Conservation (phyloP, 495 filamentous ascomycete species). For the Wilcoxina mikolae region DNA sequence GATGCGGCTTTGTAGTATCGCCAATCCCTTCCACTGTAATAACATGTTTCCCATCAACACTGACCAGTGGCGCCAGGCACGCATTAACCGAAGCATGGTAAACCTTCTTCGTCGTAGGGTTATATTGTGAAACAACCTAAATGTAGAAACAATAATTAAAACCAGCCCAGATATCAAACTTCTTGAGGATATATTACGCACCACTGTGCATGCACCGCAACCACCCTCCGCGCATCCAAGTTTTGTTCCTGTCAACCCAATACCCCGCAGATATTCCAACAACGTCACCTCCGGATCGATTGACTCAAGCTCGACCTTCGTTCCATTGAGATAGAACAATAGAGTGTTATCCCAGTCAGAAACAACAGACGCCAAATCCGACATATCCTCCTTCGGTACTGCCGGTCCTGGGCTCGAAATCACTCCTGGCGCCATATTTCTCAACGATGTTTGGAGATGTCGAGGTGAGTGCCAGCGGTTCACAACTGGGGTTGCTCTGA, state of each 20-base stretch:
- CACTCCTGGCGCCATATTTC: constrained; percentile 48
- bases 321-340: constrained; percentile 88
- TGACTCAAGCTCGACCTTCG: constrained; percentile 63
- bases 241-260: constrained; percentile 67
- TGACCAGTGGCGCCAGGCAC: constrained; percentile 80
- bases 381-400: constrained; percentile 33
- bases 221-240: constrained; percentile 86
- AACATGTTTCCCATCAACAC: constrained; percentile 94
- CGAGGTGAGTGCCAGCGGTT: no score
- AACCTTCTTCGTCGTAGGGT: constrained; percentile 75
- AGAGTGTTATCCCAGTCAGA: constrained; percentile 52
- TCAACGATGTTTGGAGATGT: not conserved
- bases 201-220: constrained; percentile 93
- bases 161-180: not conserved
- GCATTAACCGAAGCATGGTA: constrained; percentile 92
- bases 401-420: constrained; percentile 35
- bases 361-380: constrained; percentile 42
- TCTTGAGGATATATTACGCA: constrained; percentile 27
- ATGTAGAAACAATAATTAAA: not conserved
- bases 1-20: constrained; percentile 71
- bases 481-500: no score
- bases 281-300: constrained; percentile 85
- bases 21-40: constrained; percentile 98
- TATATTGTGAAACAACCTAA: constrained; percentile 73
- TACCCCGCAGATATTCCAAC: constrained; percentile 77